Conservation (phyloP, 1,139 yeast species). For the Kodamaea plutei region DNA sequence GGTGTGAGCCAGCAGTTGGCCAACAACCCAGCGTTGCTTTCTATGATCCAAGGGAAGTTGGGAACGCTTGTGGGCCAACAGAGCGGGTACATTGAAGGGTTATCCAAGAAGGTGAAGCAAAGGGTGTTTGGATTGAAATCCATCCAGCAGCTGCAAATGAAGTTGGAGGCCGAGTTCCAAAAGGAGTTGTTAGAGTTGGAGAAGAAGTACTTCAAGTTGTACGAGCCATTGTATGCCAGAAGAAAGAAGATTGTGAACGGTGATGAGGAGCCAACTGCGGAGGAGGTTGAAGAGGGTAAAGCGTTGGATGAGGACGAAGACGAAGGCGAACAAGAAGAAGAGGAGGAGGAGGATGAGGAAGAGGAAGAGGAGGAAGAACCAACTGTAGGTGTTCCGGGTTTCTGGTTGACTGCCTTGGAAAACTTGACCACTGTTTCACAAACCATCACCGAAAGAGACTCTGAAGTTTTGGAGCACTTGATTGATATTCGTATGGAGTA, state of each 20-base stretch:
- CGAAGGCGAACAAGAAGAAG: conserved; percentile 20
- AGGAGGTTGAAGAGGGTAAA: conserved; percentile 76
- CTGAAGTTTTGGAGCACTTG: conserved; percentile 71
- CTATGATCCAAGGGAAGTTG: conserved; percentile 88
- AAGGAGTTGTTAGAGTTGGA: conserved; percentile 84
- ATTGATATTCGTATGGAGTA: conserved; percentile 77
- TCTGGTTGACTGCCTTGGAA: conserved; percentile 95
- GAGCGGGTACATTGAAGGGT: conserved; percentile 76
- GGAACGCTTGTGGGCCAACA: conserved; percentile 81
- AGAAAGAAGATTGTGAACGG: conserved; percentile 76
- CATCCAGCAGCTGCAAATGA: conserved; percentile 77
- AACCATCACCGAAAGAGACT: conserved; percentile 85
- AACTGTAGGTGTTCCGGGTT: conserved; percentile 78
- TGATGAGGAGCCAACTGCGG: conserved; percentile 67
- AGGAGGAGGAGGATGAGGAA: conserved; percentile 40
- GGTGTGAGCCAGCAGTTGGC: conserved; percentile 47
- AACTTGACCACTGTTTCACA: conserved; percentile 80
- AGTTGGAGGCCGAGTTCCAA: conserved; percentile 87
- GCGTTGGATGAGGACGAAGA: conserved; percentile 44
- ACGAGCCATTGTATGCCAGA: conserved; percentile 72
- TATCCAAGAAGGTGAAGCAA: conserved; percentile 72
- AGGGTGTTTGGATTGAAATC: conserved; percentile 81
- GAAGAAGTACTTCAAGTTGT: conserved; percentile 68
- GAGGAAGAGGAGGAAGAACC: conserved; percentile 39
- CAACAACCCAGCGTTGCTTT: conserved; percentile 71